These are phyloP conservation scores for Rubroboletus satanas DNA, from an alignment of 768 basidiomycete genomes.

Conservation along the genomic window DNA sequence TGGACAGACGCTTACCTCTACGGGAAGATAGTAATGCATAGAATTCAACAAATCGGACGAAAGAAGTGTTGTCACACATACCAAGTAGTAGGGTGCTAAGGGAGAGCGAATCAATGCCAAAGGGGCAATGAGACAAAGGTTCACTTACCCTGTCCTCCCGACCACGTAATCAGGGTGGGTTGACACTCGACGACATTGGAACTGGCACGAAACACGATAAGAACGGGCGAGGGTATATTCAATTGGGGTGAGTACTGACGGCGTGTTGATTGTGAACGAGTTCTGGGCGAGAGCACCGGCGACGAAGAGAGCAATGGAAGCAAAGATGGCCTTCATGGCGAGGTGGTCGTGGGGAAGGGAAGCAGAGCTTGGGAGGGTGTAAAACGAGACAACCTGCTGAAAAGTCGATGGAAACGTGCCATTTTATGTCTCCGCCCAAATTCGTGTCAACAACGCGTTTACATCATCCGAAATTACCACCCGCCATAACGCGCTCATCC, in stretches of 20 bases:
- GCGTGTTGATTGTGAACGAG: slow-evolving; percentile 59
- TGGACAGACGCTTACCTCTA: slow-evolving; percentile 37
- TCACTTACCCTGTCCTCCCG: slow-evolving; percentile 52
- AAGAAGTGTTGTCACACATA: slow-evolving; percentile 34
- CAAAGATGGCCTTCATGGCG: slow-evolving; percentile 46
- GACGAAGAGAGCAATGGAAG: slow-evolving; percentile 41
- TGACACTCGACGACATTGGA: slow-evolving; percentile 51
- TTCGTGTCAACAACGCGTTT: slow-evolving; percentile 1
- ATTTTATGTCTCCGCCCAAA: slow-evolving; percentile 35
- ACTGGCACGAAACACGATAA: slow-evolving; percentile 31
- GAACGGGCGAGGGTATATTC: not conserved
- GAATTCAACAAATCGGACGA: not conserved
- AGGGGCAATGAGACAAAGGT: fast-evolving
- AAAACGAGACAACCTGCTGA: slow-evolving; percentile 15
- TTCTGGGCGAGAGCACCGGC: slow-evolving; percentile 47
- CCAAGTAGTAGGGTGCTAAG: slow-evolving; percentile 62
- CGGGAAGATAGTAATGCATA: not conserved
- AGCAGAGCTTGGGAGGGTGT: not conserved
- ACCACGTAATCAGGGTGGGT: slow-evolving; percentile 52
- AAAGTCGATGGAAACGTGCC: slow-evolving; percentile 13
- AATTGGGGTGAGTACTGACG: slow-evolving; percentile 47
- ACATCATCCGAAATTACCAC: slow-evolving; percentile 10
- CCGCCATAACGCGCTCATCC: too few relatives aligned
- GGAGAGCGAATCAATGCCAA: not conserved
- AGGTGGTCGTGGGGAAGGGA: slow-evolving; percentile 9